phyloP scores from a whole-genome alignment of 2,329 filamentous ascomycete genomes.

The Metarhizium sp. region DNA sequence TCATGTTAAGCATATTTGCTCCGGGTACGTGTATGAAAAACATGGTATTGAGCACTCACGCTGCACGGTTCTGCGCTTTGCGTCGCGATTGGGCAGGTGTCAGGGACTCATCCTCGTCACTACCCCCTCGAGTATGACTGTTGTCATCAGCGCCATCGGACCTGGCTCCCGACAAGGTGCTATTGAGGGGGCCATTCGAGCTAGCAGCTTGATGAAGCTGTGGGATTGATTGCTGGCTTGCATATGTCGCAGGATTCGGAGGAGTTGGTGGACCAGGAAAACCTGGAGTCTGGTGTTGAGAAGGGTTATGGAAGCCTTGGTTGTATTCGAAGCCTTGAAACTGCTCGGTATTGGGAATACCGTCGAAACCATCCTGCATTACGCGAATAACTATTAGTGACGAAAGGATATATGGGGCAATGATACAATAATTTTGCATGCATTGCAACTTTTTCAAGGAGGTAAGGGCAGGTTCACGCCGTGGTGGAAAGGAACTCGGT shows the following conservation, averaged over 20 bases:
- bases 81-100: slow-evolving; percentile 49
- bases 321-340: slow-evolving; percentile 37
- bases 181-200: slow-evolving; percentile 11
- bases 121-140: slow-evolving; percentile 26
- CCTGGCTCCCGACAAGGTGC: slow-evolving; percentile 19
- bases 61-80: slow-evolving; percentile 53
- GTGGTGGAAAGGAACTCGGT: too few species aligned
- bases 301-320: slow-evolving; percentile 27
- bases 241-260: slow-evolving; percentile 30
- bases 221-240: slow-evolving; percentile 15
- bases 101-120: slow-evolving; percentile 47
- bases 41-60: slow-evolving; percentile 33
- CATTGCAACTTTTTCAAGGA: neutral
- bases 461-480: too few species aligned
- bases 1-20: neutral
- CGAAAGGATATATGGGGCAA: neutral
- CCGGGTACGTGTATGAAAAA: neutral
- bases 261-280: slow-evolving; percentile 41
- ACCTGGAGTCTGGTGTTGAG: slow-evolving; percentile 17
- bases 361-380: slow-evolving; percentile 40
- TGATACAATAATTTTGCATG: neutral
- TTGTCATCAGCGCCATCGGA: slow-evolving; percentile 31
- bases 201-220: slow-evolving; percentile 16
- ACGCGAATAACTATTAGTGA: neutral
- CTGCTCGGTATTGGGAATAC: slow-evolving; percentile 33